Percentiles rank a stretch among this genome's conserved stretches.
phyloP scores from a whole-genome alignment of 2,329 filamentous ascomycete genomes.

The Penicillium paneum region DNA sequence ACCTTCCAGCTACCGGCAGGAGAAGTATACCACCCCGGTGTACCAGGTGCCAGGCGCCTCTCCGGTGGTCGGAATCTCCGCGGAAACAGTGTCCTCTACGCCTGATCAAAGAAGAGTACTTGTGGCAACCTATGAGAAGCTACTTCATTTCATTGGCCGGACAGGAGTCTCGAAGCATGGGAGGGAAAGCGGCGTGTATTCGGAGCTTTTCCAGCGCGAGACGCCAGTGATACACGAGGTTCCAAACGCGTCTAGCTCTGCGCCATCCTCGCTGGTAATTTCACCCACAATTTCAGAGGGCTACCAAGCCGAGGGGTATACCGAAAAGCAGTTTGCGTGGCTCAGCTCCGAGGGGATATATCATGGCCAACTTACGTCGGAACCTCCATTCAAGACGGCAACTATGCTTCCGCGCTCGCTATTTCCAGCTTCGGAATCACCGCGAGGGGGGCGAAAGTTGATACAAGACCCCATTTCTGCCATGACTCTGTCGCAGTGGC shows the following conservation, averaged over 20 bases:
- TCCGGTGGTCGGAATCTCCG: conserved; percentile 75
- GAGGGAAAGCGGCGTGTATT: conserved; percentile 80
- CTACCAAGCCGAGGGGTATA: conserved; percentile 51
- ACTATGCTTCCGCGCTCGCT: conserved; percentile 73
- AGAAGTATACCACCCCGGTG: conserved; percentile 82
- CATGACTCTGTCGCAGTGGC: conserved; percentile 88
- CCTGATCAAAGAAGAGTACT: conserved; percentile 73
- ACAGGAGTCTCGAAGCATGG: conserved; percentile 60
- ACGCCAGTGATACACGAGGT: conserved; percentile 74
- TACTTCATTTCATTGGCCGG: conserved; percentile 79
- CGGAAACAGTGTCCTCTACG: conserved; percentile 67
- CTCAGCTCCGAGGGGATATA: conserved; percentile 81
- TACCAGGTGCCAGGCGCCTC: conserved; percentile 80
- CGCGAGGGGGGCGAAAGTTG: conserved; percentile 62
- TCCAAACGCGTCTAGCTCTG: conserved; percentile 55
- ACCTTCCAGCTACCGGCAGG: conserved; percentile 86
- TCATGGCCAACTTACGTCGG: conserved; percentile 73
- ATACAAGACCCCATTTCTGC: conserved; percentile 72
- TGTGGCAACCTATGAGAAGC: conserved; percentile 70
- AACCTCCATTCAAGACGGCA: conserved; percentile 70
- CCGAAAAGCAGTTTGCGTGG: conserved; percentile 76
- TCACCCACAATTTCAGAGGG: conserved; percentile 69
- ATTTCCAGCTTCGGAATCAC: conserved; percentile 65
- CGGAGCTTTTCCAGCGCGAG: conserved; percentile 82
- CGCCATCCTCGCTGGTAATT: conserved; percentile 66